Evolutionary conservation across 2,329 filamentous ascomycete species (phyloP).

Genomic region (Alternaria gansuensis): DNA sequence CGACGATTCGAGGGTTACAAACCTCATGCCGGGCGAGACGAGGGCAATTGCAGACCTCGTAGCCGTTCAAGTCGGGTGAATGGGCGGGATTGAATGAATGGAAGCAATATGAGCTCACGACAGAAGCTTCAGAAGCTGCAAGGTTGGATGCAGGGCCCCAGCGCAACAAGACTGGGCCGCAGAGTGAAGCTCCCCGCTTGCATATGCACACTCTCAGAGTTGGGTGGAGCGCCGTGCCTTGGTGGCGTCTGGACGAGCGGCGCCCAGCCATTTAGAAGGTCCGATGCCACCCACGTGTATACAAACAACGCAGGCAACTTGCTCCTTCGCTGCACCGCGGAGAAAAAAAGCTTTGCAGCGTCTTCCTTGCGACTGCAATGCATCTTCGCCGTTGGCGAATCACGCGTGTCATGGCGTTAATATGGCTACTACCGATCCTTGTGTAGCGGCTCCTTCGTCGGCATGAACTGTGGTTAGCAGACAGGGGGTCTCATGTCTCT

Average conservation of each 20-base stretch:
- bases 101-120: conserved; percentile 18
- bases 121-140: conserved; percentile 12
- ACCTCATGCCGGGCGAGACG: conserved; percentile 36
- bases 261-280: conserved; percentile 32
- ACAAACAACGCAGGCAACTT: conserved; percentile 12
- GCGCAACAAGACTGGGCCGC: conserved; percentile 9
- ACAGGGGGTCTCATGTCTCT: background rate
- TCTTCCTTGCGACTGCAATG: conserved; percentile 8
- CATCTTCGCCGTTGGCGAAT: background rate
- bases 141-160: conserved; percentile 15
- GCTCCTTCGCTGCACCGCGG: conserved; percentile 16
- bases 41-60: conserved; percentile 20
- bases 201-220: conserved; percentile 13
- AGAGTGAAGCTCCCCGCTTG: conserved; percentile 25
- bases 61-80: background rate
- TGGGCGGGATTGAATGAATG: conserved; percentile 14
- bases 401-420: conserved; percentile 1
- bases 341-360: conserved; percentile 15
- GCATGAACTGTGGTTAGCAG: background rate
- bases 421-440: background rate
- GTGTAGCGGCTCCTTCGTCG: conserved; percentile 3
- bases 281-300: conserved; percentile 31
- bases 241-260: conserved; percentile 21
- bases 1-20: conserved; percentile 26
- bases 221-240: conserved; percentile 22